These are phyloP conservation scores for Malus hybrid DNA, from an alignment of 331 rosid species.

Conservation along the genomic window DNA sequence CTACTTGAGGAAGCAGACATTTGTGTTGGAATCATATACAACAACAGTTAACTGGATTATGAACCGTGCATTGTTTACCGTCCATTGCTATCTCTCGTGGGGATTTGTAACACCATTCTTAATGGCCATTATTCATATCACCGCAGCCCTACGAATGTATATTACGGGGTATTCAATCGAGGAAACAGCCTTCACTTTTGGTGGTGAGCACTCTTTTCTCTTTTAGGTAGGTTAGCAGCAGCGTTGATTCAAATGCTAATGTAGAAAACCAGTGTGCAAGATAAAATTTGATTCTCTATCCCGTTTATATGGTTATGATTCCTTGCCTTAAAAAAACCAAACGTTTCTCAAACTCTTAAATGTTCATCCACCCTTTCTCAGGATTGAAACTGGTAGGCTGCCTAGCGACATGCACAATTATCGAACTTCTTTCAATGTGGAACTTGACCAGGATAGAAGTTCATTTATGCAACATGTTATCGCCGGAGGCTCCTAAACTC, in stretches of 20 bases:
- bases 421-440: slow-evolving; percentile 93
- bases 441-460: slow-evolving; percentile 96
- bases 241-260: slow-evolving; percentile 14
- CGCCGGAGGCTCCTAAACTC: slow-evolving; percentile 87
- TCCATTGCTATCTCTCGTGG: slow-evolving; percentile 92
- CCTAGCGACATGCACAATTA: slow-evolving; percentile 54
- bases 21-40: slow-evolving; percentile 88
- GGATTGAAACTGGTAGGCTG: slow-evolving; percentile 58
- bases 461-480: slow-evolving; percentile 74
- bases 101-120: slow-evolving; percentile 75
- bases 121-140: slow-evolving; percentile 63
- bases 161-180: slow-evolving; percentile 50
- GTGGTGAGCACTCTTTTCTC: slow-evolving; percentile 63
- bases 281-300: not conserved
- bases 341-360: slow-evolving; percentile 10
- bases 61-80: slow-evolving; percentile 84
- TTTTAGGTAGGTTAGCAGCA: slow-evolving; percentile 39
- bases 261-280: slow-evolving; percentile 9
- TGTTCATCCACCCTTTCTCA: slow-evolving; percentile 26
- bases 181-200: slow-evolving; percentile 39
- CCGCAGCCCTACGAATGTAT: slow-evolving; percentile 53
- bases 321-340: not conserved
- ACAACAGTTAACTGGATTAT: slow-evolving; percentile 69
- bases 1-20: slow-evolving; percentile 96
- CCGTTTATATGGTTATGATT: not conserved